Evolutionary conservation across 1,139 yeast species (phyloP).

Genomic region (Ogataea hybrid): DNA sequence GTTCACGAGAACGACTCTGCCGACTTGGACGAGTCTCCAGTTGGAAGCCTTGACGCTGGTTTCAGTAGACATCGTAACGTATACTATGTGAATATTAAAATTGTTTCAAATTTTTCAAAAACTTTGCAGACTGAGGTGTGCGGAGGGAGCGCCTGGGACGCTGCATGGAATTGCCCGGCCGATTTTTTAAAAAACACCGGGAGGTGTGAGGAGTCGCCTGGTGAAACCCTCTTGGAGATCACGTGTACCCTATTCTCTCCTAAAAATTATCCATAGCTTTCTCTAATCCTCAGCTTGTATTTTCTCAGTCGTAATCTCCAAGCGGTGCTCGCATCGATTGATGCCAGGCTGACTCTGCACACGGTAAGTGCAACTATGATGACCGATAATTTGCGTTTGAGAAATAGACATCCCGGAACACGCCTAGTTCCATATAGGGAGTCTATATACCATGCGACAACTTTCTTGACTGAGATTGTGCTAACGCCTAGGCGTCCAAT

Average conservation of each 20-base stretch:
- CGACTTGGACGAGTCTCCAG: conserved; percentile 99
- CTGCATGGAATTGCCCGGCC: not conserved
- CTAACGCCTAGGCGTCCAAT: conserved; percentile 1
- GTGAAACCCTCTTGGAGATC: not conserved
- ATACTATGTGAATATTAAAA: conserved; percentile 8
- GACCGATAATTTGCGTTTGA: conserved; percentile 69
- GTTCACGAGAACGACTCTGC: conserved; percentile 95
- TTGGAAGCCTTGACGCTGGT: conserved; percentile 91
- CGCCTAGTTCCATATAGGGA: conserved; percentile 46
- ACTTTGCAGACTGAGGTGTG: conserved; percentile 9
- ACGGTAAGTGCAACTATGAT: conserved; percentile 33
- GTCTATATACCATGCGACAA: conserved; percentile 39
- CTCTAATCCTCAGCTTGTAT: too few relatives aligned
- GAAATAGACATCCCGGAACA: conserved; percentile 38
- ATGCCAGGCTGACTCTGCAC: too few relatives aligned
- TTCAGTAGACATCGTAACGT: conserved; percentile 52
- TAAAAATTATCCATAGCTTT: too few relatives aligned
- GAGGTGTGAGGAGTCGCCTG: conserved; percentile 6
- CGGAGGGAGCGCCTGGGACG: conserved; percentile 4
- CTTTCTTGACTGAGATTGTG: conserved; percentile 18
- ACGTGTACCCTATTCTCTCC: not conserved
- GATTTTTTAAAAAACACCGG: not conserved
- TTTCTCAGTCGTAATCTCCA: too few relatives aligned
- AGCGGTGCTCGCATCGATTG: too few relatives aligned
- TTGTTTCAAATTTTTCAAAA: conserved; percentile 12